Evolutionary conservation across 805 yeast species (phyloP).

Genomic region (Suhomyces vadensis): DNA sequence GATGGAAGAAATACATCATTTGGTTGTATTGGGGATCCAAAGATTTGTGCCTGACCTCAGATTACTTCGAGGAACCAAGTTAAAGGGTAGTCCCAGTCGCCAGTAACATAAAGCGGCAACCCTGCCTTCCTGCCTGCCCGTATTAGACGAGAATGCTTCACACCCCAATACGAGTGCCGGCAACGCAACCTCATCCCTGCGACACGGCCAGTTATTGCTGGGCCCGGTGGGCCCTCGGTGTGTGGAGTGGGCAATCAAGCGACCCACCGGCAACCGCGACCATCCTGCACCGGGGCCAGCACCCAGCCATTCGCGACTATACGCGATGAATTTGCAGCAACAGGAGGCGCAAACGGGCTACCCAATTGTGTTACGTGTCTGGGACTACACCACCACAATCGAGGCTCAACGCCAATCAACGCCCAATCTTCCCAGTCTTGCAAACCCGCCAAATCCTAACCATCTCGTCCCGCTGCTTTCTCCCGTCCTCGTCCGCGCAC

Average conservation of each 20-base stretch:
- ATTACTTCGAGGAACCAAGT: background rate
- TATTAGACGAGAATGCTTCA: background rate
- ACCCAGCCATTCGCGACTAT: conserved; percentile 2
- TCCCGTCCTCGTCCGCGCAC: background rate
- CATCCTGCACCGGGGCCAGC: background rate
- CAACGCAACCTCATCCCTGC: conserved; percentile 3
- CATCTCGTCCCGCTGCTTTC: background rate
- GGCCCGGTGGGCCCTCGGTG: conserved; percentile 1
- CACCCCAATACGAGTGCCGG: background rate
- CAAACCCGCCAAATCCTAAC: background rate
- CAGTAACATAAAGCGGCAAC: no score
- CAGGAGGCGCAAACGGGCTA: background rate
- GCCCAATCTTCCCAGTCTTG: background rate
- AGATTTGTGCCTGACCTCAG: background rate
- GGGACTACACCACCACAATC: no score
- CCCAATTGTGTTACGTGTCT: conserved; percentile 1
- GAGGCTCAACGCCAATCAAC: no score
- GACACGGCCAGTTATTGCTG: conserved; percentile 3
- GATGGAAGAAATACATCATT: conserved; percentile 2
- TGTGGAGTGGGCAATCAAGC: background rate
- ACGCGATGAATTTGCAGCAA: conserved; percentile 1
- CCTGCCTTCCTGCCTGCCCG: no score
- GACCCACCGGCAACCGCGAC: conserved; percentile 1
- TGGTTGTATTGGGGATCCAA: background rate
- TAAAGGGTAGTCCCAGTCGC: no score